Conservation (phyloP, 2,329 filamentous ascomycete genomes). For the Aspergillus felis region DNA sequence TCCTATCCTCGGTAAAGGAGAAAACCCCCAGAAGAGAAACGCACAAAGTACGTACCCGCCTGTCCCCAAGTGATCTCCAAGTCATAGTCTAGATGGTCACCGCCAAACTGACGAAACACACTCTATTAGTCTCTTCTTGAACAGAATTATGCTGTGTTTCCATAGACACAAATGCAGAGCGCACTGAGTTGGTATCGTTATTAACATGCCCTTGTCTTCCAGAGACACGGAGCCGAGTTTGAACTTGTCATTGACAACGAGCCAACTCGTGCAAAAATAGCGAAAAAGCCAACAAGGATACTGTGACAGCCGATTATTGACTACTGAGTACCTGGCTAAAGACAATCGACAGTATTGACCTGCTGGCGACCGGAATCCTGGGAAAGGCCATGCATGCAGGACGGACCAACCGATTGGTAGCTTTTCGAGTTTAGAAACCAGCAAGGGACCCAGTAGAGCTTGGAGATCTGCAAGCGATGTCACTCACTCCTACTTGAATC, state of each 20-base stretch:
- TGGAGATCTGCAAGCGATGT: background rate
- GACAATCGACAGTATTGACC: background rate
- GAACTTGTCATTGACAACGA: background rate
- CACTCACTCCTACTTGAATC: background rate
- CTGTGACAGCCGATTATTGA: background rate
- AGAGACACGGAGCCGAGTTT: background rate
- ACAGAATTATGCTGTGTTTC: background rate
- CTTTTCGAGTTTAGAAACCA: background rate
- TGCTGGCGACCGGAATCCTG: background rate
- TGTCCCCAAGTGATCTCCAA: too few species aligned
- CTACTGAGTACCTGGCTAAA: too few species aligned
- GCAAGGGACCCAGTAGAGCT: background rate
- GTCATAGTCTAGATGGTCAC: background rate
- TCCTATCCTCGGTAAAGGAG: background rate
- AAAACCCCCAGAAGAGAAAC: background rate
- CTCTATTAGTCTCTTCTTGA: background rate
- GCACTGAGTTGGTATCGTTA: too few species aligned
- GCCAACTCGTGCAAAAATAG: background rate
- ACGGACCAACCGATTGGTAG: background rate
- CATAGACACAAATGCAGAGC: too few species aligned
- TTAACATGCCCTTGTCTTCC: too few species aligned
- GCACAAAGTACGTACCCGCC: background rate
- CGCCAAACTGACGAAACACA: background rate
- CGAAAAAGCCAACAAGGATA: background rate
- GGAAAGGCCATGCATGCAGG: background rate